Base-by-base conservation (phyloP, 306 rosid species). In the Acacia confusa region DNA sequence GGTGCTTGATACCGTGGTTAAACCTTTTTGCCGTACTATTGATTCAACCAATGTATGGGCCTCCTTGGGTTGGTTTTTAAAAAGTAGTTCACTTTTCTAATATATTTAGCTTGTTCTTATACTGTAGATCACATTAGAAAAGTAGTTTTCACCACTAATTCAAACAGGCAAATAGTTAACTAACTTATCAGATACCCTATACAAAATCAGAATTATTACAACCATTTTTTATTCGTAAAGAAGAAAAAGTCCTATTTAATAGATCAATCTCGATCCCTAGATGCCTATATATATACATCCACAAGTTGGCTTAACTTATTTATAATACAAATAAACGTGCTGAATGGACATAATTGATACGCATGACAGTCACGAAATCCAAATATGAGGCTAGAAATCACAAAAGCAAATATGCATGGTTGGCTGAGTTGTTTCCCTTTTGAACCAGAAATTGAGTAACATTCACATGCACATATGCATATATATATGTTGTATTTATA, bases 401-500 rank as follows among this genome's bases (percentile, higher is more conserved):
- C 27, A 19, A 16, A 66, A 32, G 36, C 14, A 48, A 4, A 70
- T 70, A 11, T n/a, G n/a, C n/a, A n/a, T 24, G 74, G 32, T 41
- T 12, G 19, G 19, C 47, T 70, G 16, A 45, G 60, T 63, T 63
- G 40, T 30, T 63, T 28, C 9, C 36, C n/a, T 28, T 63, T 9
- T 38, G 15, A 50, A 24, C 60, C 58, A 76, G 20, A 76, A 58
- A 43, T 19, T 25, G 41, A 19, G 64, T 15, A 53, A 10, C 22
- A 76, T 41, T 52, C 65, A 85, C 74, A 75, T 77, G 77, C 20
- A 43, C 20, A 30, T 10, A 72, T 52, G 72, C 30, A 45, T 45
- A 45, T 9, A 13, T 45, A 1, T 79, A 0, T n/a, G 38, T 53
- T 16, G 55, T 19, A 30, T 44, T 11, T 11, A 3, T 3, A 76